phyloP scores from a whole-genome alignment of 73 alveolate species.

The Breviolum minutum region DNA sequence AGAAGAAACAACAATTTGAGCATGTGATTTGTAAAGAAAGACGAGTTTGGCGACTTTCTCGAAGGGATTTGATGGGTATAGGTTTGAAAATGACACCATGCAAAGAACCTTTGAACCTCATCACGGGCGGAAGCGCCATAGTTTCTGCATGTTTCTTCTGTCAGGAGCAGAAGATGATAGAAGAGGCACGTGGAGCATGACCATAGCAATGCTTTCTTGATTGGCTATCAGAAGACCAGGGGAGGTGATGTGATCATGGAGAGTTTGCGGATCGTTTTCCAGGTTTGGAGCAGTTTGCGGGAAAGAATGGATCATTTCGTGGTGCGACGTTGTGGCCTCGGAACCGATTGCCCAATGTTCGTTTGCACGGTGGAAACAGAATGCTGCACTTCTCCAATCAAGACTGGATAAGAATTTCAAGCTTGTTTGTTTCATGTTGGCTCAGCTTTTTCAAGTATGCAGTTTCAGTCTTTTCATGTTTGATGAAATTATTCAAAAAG shows the following conservation, averaged over 20 bases:
- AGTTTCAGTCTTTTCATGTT: too few species aligned
- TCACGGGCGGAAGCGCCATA: background rate
- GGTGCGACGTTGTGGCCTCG: slow-evolving; percentile 8
- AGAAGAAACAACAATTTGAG: background rate
- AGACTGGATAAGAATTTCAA: too few species aligned
- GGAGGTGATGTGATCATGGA: too few species aligned
- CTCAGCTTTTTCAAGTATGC: too few species aligned
- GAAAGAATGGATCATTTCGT: background rate
- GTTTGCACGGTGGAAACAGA: too few species aligned
- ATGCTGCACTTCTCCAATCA: too few species aligned
- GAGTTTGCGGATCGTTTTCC: too few species aligned
- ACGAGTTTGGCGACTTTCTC: background rate
- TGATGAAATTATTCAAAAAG: too few species aligned
- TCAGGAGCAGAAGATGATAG: slow-evolving; percentile 10
- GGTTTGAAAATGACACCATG: background rate
- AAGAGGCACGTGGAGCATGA: background rate
- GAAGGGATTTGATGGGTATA: background rate
- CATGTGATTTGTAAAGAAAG: background rate
- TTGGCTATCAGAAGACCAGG: too few species aligned
- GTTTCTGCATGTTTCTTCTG: background rate
- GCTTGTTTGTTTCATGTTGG: too few species aligned
- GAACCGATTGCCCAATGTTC: background rate
- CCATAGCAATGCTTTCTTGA: too few species aligned
- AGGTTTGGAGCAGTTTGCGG: background rate
- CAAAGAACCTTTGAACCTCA: background rate